These are phyloP conservation scores for Arctostaphylos glauca DNA, from an alignment of 148 eudicot species.

Conservation along the genomic window DNA sequence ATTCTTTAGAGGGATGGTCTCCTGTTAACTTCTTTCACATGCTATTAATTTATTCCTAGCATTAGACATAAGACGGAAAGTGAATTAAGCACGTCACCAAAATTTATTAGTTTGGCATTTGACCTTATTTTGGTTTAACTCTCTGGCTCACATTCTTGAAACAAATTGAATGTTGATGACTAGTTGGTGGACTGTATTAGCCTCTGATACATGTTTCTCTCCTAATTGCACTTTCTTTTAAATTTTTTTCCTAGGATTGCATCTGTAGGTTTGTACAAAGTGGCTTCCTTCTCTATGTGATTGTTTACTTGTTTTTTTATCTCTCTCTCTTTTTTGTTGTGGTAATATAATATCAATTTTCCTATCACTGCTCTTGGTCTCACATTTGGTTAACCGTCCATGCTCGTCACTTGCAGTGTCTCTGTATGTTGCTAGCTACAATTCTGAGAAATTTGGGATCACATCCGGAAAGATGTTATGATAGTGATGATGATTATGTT, in stretches of 20 bases:
- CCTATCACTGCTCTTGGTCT: slow-evolving; percentile 19
- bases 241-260: background rate
- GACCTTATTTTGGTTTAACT: background rate
- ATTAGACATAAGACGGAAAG: background rate
- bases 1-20: background rate
- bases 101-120: background rate
- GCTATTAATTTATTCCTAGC: background rate
- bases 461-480: slow-evolving; percentile 54
- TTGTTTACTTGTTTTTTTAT: background rate
- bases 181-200: background rate
- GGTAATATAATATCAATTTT: background rate
- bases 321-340: background rate
- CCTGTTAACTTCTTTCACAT: background rate
- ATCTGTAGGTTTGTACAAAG: background rate
- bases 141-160: background rate
- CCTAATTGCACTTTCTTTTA: background rate
- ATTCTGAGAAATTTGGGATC: slow-evolving; percentile 77
- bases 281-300: background rate
- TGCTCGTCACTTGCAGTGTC: slow-evolving; percentile 34
- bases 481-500: slow-evolving; percentile 74
- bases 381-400: slow-evolving; percentile 19
- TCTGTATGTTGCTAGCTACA: slow-evolving; percentile 58
- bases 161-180: too few relatives aligned
- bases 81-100: background rate
- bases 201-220: background rate